Evolutionary conservation across 2,329 filamentous ascomycete species (phyloP).

Genomic region (Fusarium fracticaudum): DNA sequence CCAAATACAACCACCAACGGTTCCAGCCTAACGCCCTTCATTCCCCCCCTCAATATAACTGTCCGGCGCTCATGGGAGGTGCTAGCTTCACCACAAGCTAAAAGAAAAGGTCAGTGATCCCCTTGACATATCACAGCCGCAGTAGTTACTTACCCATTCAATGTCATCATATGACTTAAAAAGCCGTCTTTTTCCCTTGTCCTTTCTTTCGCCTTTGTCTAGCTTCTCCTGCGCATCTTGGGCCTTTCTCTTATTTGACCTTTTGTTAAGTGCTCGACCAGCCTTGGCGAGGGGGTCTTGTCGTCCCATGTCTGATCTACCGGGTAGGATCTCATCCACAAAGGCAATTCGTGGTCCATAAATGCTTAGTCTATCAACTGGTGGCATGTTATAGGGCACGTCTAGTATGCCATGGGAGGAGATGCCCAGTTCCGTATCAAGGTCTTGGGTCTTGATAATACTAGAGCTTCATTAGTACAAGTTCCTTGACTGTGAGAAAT

Average conservation of each 20-base stretch:
- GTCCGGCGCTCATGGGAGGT: not conserved
- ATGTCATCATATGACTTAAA: not conserved
- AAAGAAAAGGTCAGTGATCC: not conserved
- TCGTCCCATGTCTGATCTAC: not conserved
- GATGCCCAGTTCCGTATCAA: not conserved
- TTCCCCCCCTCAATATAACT: not conserved
- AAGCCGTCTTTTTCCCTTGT: not conserved
- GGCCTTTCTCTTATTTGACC: not conserved
- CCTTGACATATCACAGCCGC: too few species aligned
- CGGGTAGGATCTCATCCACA: not conserved
- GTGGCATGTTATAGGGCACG: not conserved
- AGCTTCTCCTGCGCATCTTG: not conserved
- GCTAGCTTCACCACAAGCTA: not conserved
- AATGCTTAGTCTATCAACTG: not conserved
- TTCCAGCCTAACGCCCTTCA: rapidly evolving
- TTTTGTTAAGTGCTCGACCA: not conserved
- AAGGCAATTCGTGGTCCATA: not conserved
- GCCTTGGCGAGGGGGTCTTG: not conserved
- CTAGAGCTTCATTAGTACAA: not conserved
- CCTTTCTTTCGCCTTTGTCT: not conserved
- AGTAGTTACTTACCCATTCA: not conserved
- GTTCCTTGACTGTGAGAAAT: rapidly evolving
- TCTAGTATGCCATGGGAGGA: not conserved
- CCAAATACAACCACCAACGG: rapidly evolving
- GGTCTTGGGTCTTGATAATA: not conserved